Conservation (phyloP, 2,329 filamentous ascomycete species). For the Chrysoporthe austroafricana region DNA sequence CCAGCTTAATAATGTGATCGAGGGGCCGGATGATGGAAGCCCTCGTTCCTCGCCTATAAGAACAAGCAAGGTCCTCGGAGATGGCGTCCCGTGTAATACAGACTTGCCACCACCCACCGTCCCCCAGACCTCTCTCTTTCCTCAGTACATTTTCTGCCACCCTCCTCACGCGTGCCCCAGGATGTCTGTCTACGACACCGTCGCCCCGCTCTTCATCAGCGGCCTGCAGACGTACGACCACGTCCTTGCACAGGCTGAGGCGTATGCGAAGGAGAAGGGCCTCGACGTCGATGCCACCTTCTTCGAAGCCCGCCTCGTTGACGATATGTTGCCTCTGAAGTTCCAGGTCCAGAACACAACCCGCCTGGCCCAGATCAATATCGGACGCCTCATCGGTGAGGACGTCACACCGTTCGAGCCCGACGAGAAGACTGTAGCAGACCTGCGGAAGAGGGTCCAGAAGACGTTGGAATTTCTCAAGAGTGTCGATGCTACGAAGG, state of each 20-base stretch:
- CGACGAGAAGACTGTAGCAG: slow-evolving; percentile 26
- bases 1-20: slow-evolving; percentile 11
- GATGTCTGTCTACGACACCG: slow-evolving; percentile 37
- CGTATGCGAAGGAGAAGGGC: slow-evolving; percentile 35
- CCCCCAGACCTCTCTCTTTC: no score
- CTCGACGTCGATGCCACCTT: slow-evolving; percentile 35
- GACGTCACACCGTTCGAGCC: slow-evolving; percentile 33
- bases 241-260: slow-evolving; percentile 36
- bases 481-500: slow-evolving; percentile 32
- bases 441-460: slow-evolving; percentile 27
- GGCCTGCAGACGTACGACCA: slow-evolving; percentile 38
- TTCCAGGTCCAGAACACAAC: slow-evolving; percentile 42
- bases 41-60: no score
- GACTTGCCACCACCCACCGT: not conserved
- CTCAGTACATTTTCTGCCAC: not conserved
- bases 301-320: slow-evolving; percentile 36
- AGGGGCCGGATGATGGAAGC: slow-evolving; percentile 15
- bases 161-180: not conserved
- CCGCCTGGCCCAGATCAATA: slow-evolving; percentile 33
- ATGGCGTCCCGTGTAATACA: not conserved
- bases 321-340: slow-evolving; percentile 39
- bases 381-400: slow-evolving; percentile 35
- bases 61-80: slow-evolving; percentile 17
- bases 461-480: slow-evolving; percentile 32
- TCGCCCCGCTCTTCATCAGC: slow-evolving; percentile 35